phyloP scores from a whole-genome alignment of 2,329 filamentous ascomycete genomes.

The Cryphonectria nitschkei region DNA sequence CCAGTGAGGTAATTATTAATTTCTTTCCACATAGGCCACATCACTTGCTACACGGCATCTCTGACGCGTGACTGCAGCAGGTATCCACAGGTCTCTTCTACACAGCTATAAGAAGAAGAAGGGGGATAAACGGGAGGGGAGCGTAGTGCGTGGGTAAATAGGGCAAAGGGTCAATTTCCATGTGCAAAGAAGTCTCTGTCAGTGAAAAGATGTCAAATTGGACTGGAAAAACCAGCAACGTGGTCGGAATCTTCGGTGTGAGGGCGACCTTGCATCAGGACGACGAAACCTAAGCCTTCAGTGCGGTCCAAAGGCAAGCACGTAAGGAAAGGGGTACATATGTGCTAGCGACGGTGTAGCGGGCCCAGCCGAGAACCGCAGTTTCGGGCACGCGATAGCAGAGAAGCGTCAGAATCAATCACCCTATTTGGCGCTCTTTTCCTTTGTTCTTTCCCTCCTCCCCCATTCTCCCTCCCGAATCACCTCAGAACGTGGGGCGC shows the following conservation, averaged over 20 bases:
- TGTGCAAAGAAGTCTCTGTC: neutral
- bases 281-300: too few species aligned
- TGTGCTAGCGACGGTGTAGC: neutral
- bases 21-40: neutral
- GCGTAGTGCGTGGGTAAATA: neutral
- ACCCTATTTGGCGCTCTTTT: too few species aligned
- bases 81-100: neutral
- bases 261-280: too few species aligned
- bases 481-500: conserved; percentile 3
- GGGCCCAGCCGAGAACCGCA: conserved; percentile 12
- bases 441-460: too few species aligned
- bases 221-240: too few species aligned
- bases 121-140: neutral
- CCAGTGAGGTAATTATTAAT: neutral
- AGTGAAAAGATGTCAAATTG: too few species aligned
- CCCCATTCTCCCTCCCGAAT: neutral
- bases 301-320: too few species aligned
- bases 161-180: neutral
- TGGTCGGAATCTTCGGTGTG: too few species aligned
- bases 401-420: neutral
- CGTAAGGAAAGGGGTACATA: too few species aligned
- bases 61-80: neutral
- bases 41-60: neutral
- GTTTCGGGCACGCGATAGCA: conserved; percentile 1
- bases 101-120: too few species aligned